Percentiles rank a stretch among this genome's conserved stretches.
Conservation (phyloP, 345 rosid genomes). For the Eucalyptus erythrocorys region DNA sequence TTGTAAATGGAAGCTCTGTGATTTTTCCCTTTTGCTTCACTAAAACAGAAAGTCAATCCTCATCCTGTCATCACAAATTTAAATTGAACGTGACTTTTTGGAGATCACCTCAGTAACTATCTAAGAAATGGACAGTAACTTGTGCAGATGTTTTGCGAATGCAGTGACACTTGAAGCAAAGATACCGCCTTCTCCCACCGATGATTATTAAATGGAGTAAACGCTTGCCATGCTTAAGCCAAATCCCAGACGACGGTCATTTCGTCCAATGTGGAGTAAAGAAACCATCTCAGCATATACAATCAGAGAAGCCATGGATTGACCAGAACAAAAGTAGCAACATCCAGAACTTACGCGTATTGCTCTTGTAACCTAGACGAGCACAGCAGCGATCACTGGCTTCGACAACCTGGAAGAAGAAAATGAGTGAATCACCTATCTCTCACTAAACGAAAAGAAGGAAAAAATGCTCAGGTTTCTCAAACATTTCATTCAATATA, state of each 20-base stretch:
- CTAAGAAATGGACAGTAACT: background rate
- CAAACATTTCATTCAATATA: background rate
- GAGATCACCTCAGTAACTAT: background rate
- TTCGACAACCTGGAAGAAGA: conserved; percentile 43
- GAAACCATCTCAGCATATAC: background rate
- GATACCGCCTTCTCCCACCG: background rate
- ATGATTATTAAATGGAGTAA: background rate
- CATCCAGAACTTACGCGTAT: conserved; percentile 35
- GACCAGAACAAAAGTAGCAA: background rate
- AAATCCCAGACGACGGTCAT: background rate
- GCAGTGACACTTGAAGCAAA: background rate
- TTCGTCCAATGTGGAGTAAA: background rate
- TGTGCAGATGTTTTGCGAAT: background rate
- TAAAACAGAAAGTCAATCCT: background rate
- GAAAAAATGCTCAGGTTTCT: background rate
- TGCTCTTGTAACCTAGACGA: conserved; percentile 33
- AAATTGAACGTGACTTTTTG: background rate
- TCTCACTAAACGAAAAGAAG: background rate
- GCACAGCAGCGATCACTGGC: conserved; percentile 40
- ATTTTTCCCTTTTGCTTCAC: background rate
- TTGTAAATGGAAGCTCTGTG: background rate
- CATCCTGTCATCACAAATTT: background rate
- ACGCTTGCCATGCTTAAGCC: background rate
- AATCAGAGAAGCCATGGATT: background rate
- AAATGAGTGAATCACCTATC: background rate